Conservation (phyloP, 768 basidiomycete genomes). For the Dacryopinax primogenitus region DNA sequence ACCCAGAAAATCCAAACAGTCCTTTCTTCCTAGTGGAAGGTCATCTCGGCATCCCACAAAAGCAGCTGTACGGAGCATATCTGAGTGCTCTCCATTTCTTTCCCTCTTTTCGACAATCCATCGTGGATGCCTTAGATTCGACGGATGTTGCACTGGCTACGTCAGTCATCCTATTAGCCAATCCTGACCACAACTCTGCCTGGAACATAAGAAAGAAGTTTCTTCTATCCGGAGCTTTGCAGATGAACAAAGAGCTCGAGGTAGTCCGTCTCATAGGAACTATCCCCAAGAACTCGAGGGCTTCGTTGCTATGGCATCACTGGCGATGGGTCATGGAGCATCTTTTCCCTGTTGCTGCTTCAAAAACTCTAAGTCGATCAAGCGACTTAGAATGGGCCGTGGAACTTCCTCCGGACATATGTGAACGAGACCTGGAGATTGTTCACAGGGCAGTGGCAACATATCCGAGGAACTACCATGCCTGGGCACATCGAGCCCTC, state of each 20-base stretch:
- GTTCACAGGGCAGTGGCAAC: conserved; percentile 41
- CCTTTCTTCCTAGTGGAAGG: conserved; percentile 47
- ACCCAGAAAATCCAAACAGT: conserved; percentile 14
- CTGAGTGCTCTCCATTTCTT: conserved; percentile 33
- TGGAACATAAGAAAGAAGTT: conserved; percentile 48
- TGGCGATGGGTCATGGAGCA: conserved; percentile 48
- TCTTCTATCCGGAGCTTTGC: conserved; percentile 24
- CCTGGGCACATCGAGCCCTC: conserved; percentile 51
- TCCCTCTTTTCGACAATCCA: conserved; percentile 18
- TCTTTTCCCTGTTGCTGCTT: conserved; percentile 21
- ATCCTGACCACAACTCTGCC: conserved; percentile 58
- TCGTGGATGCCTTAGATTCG: neutral
- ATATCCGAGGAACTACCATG: conserved; percentile 63
- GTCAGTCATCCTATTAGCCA: conserved; percentile 45
- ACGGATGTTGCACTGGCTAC: conserved; percentile 29
- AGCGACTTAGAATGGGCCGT: conserved; percentile 15
- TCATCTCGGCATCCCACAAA: conserved; percentile 54
- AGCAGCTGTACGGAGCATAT: conserved; percentile 42
- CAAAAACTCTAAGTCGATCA: conserved; percentile 14
- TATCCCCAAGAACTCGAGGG: conserved; percentile 45
- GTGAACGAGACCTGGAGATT: conserved; percentile 36
- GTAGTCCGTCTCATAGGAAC: conserved; percentile 39
- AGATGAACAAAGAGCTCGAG: conserved; percentile 36
- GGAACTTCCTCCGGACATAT: neutral
- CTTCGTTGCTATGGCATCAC: conserved; percentile 58